Base-by-base conservation (phyloP, 345 rosid species). In the Gossypium thurberi region DNA sequence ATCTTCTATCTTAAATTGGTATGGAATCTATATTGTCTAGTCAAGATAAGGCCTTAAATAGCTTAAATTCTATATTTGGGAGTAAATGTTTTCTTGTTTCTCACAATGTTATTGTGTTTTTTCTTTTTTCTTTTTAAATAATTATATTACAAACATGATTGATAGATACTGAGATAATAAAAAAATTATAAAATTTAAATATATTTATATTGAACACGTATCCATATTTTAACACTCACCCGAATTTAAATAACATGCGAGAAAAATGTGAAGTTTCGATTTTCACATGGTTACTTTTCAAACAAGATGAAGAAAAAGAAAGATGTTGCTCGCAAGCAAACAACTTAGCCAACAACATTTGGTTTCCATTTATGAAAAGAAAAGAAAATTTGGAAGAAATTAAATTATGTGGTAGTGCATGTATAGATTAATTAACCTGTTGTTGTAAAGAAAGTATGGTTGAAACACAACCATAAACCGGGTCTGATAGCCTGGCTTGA, bases 401-500 rank as follows among this genome's bases (percentile, higher is more conserved):
- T 50, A 17, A 15, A 26, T 33, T 33, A 21, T 68, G 48, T 26
- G 58, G 58, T 26, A 47, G 42, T 47, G 55, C 37, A 25, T 47
- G 71, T 67, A 43, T 47, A 20, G 42, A 50, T 62, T 72, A 62
- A 33, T 33, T 33, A 84, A 86, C 98, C 94, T 94, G 98, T 81
- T 94, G 98, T 70, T 94, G 98, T 73, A 94, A 78, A 60, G 97
- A 91, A 57, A 94, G 90, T 33, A 94, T 90, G 75, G 98, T 89
- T 1, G 98, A 94, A 72, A 91, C 92, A 44, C 97, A 94, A 40
- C 98, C 98, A 56, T 91, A 90, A 64, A 92, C 95, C 2, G 98
- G 98, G 66, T 94, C 98, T 1, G 98, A 89, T 15, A 94, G 95
- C 70, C 98, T 87, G 26, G 97, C 97, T 75, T 94, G 98, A 82